These are phyloP conservation scores for Oehlia diaphana DNA, from an alignment of 192 early-diverging fungal species.

Conservation along the genomic window DNA sequence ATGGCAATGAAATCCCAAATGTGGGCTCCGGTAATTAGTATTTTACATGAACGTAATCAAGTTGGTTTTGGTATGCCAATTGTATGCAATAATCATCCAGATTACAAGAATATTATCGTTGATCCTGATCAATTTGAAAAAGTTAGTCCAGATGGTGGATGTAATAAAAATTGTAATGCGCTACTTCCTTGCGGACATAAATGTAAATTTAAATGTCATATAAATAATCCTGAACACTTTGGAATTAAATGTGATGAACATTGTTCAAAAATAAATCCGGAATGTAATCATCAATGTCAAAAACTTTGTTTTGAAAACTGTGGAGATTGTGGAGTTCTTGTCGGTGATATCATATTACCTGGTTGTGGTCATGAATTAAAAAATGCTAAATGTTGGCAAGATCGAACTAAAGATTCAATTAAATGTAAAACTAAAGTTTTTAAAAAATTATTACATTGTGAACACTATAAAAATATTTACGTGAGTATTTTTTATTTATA, in stretches of 20 bases:
- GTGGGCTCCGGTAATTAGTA: constrained; percentile 46
- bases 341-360: background rate
- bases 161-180: constrained; percentile 42
- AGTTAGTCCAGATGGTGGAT: constrained; percentile 56
- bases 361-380: background rate
- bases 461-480: constrained; percentile 36
- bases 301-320: constrained; percentile 29
- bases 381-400: background rate
- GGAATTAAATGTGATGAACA: constrained; percentile 11
- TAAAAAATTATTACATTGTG: constrained; percentile 38
- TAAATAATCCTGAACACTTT: constrained; percentile 36
- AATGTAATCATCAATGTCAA: constrained; percentile 22
- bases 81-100: constrained; percentile 48
- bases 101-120: constrained; percentile 31
- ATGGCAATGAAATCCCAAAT: constrained; percentile 34
- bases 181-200: constrained; percentile 55
- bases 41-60: constrained; percentile 33
- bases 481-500: background rate
- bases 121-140: constrained; percentile 34
- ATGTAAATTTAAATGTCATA: constrained; percentile 39
- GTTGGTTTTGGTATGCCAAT: constrained; percentile 49
- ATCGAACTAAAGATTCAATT: constrained; percentile 7
- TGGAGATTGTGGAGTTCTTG: background rate
- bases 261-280: background rate
- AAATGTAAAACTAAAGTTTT: constrained; percentile 28